These are phyloP conservation scores for Porphyrellus cyaneotinctus DNA, from an alignment of 768 basidiomycete species.

Conservation along the genomic window DNA sequence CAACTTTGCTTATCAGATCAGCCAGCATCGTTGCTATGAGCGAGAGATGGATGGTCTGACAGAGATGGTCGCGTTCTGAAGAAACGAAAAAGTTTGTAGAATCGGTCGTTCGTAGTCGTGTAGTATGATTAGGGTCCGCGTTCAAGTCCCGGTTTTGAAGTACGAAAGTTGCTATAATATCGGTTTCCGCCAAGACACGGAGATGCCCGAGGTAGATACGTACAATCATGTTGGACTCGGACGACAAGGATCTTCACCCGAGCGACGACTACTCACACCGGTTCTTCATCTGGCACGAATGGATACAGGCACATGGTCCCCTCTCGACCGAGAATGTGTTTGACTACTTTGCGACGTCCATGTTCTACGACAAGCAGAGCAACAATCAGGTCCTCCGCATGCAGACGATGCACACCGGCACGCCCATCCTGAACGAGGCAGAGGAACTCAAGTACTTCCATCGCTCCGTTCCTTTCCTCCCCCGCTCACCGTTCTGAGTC, in stretches of 20 bases:
- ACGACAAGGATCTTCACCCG: conserved; percentile 65
- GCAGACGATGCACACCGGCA: conserved; percentile 88
- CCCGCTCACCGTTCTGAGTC: conserved; percentile 3
- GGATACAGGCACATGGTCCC: conserved; percentile 82
- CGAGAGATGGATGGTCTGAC: conserved; percentile 59
- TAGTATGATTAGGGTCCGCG: not conserved
- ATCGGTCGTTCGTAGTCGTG: not conserved
- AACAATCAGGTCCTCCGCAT: conserved; percentile 90
- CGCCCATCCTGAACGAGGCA: conserved; percentile 71
- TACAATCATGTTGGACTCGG: no score
- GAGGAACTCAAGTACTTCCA: conserved; percentile 66
- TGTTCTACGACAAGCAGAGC: conserved; percentile 94
- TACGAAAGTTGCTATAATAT: no score
- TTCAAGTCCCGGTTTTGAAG: no score
- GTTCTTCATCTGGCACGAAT: conserved; percentile 90
- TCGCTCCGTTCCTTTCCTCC: not conserved
- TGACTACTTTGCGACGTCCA: conserved; percentile 85
- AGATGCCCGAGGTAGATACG: no score
- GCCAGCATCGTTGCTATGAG: conserved; percentile 62
- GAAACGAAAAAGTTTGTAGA: not conserved
- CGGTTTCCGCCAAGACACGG: no score
- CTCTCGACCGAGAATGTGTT: conserved; percentile 76
- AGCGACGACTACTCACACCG: conserved; percentile 76
- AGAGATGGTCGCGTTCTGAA: conserved; percentile 45
- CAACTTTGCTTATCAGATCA: conserved; percentile 59